Conservation (phyloP, 257 asterid genomes). For the Gardenia jasminoides region DNA sequence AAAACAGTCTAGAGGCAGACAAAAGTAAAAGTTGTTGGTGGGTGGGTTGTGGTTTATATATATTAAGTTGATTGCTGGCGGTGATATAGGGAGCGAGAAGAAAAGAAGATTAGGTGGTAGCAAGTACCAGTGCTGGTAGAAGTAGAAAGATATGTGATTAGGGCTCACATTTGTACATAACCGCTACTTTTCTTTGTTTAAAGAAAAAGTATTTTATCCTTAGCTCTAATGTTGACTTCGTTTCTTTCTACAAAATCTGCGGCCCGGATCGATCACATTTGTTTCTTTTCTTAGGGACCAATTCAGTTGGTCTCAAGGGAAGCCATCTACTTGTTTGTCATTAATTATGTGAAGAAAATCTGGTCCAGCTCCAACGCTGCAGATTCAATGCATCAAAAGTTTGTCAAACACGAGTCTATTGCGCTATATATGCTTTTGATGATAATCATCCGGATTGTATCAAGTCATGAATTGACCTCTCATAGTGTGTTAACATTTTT, state of each 20-base stretch:
- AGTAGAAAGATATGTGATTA: constrained; percentile 18
- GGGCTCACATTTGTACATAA: constrained; percentile 24
- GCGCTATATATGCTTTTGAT: too few relatives aligned
- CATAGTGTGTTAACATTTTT: too few relatives aligned
- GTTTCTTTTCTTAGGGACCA: background rate
- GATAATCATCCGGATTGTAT: too few relatives aligned
- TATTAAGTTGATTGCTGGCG: constrained; percentile 12
- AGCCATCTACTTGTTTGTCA: background rate
- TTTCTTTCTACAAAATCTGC: background rate
- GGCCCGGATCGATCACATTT: background rate
- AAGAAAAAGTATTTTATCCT: background rate
- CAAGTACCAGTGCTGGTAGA: background rate
- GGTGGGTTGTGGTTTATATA: constrained; percentile 14
- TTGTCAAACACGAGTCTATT: background rate
- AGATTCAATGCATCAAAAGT: background rate
- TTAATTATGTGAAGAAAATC: background rate
- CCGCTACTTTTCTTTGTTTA: constrained; percentile 5
- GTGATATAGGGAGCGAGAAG: background rate
- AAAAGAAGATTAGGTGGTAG: constrained; percentile 14
- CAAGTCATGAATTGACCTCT: too few relatives aligned
- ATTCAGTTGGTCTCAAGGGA: background rate
- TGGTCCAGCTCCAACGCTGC: background rate
- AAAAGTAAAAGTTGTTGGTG: constrained; percentile 4
- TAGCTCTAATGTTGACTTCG: background rate
- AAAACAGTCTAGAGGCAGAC: background rate